These are phyloP conservation scores for Rhodotorula sp. DNA, from an alignment of 1,284 basidiomycete species.

Conservation along the genomic window DNA sequence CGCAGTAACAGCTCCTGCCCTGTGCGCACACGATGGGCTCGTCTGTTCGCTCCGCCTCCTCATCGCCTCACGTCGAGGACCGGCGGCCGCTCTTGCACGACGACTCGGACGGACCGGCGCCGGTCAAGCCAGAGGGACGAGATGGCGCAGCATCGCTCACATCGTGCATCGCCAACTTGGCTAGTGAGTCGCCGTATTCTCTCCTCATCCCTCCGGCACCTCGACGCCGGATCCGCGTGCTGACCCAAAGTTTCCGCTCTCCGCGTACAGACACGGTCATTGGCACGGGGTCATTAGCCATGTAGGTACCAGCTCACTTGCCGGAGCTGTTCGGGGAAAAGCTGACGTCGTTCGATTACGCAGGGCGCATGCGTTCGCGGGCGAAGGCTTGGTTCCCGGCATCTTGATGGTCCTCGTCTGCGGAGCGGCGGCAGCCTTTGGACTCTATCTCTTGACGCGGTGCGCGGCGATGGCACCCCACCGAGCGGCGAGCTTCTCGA, in stretches of 20 bases:
- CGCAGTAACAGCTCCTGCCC: no score
- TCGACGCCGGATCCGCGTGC: no score
- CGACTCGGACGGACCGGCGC: not conserved
- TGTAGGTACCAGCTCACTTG: conserved; percentile 6
- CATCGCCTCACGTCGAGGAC: conserved; percentile 3
- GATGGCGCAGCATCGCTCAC: conserved; percentile 26
- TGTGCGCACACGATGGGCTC: no score
- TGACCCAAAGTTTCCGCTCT: not conserved
- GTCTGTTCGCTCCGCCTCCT: not conserved
- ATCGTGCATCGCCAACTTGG: conserved; percentile 33
- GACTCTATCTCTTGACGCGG: conserved; percentile 82
- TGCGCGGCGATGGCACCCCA: conserved; percentile 80
- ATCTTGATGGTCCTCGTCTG: conserved; percentile 85
- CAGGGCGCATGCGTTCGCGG: conserved; percentile 51
- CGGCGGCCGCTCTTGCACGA: not conserved
- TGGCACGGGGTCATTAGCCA: conserved; percentile 32
- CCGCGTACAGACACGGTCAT: conserved; percentile 24
- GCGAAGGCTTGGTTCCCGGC: conserved; percentile 60
- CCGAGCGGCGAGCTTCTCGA: conserved; percentile 77
- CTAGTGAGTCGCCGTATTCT: conserved; percentile 11
- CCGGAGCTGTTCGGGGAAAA: no score
- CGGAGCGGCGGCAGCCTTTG: conserved; percentile 75
- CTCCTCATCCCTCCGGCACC: no score
- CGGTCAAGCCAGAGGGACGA: not conserved
- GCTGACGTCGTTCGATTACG: conserved; percentile 1